A percentile compares a stretch with the other conserved stretches of the same genome.
These are phyloP conservation scores for Rhodomyrtus tomentosa DNA, from an alignment of 345 rosid species.

Conservation along the genomic window DNA sequence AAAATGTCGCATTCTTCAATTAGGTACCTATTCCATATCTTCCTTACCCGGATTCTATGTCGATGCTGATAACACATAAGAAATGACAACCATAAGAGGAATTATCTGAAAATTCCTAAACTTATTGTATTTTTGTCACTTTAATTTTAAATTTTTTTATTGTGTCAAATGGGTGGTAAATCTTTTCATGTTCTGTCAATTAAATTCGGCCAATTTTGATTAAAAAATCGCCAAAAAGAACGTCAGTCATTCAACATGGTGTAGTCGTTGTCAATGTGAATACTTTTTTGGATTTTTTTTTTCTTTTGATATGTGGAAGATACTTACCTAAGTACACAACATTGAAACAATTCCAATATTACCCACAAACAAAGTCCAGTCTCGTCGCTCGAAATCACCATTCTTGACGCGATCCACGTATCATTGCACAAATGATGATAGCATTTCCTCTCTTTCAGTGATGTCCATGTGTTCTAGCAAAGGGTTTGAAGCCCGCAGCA, in stretches of 20 bases:
- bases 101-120: no score
- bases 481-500: not conserved
- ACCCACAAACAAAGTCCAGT: not conserved
- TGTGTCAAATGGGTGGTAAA: no score
- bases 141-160: no score
- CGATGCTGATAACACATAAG: not conserved
- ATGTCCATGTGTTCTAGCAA: not conserved
- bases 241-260: no score
- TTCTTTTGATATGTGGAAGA: not conserved
- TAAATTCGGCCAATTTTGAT: no score
- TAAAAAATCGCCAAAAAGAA: accelerated
- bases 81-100: not conserved
- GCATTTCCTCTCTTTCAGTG: not conserved
- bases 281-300: no score
- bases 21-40: not conserved
- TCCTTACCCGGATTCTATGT: not conserved
- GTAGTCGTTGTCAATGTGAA: accelerated
- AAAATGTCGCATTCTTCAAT: not conserved
- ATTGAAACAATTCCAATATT: not conserved
- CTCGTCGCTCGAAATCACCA: not conserved
- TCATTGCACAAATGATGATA: not conserved
- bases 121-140: no score
- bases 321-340: not conserved
- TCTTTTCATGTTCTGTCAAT: no score
- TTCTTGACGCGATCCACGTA: not conserved